phyloP scores from a whole-genome alignment of 2,329 filamentous ascomycete species.

The Pochonia chlamydosporia region DNA sequence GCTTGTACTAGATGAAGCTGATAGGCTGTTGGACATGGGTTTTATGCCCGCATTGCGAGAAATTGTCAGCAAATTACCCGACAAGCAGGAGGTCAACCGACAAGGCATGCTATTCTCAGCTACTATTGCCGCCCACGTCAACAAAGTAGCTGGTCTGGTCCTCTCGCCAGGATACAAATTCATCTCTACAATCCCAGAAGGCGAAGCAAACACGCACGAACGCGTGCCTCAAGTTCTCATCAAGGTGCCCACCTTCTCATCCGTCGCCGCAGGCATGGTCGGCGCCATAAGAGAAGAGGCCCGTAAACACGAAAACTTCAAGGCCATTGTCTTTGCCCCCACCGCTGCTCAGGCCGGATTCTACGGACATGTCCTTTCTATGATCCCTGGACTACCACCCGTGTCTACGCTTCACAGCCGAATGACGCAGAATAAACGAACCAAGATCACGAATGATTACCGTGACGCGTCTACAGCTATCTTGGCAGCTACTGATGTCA shows the following conservation, averaged over 20 bases:
- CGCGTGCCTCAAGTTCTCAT: slow-evolving; percentile 69
- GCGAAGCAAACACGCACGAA: slow-evolving; percentile 72
- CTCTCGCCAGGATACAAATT: slow-evolving; percentile 70
- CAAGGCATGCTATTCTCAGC: slow-evolving; percentile 82
- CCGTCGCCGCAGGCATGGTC: slow-evolving; percentile 55
- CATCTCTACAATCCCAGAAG: slow-evolving; percentile 70
- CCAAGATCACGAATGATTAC: slow-evolving; percentile 55
- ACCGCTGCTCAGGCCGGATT: slow-evolving; percentile 48
- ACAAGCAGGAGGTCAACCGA: slow-evolving; percentile 50
- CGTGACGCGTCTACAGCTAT: slow-evolving; percentile 48
- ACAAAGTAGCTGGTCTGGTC: slow-evolving; percentile 64
- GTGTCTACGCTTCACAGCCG: slow-evolving; percentile 44
- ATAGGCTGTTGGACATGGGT: slow-evolving; percentile 76
- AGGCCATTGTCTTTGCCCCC: slow-evolving; percentile 77
- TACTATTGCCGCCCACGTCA: slow-evolving; percentile 73
- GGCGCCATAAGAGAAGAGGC: slow-evolving; percentile 47
- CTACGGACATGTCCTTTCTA: slow-evolving; percentile 39
- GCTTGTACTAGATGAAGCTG: slow-evolving; percentile 78
- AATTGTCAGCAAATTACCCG: slow-evolving; percentile 66
- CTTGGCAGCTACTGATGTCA: slow-evolving; percentile 64
- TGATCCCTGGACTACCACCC: slow-evolving; percentile 33
- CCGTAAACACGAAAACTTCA: slow-evolving; percentile 52
- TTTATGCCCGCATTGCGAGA: slow-evolving; percentile 76
- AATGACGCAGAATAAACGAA: slow-evolving; percentile 44
- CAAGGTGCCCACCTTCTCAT: slow-evolving; percentile 61